Conservation (phyloP, 352 stramenopile genomes). For the Phytophthora tubulina region DNA sequence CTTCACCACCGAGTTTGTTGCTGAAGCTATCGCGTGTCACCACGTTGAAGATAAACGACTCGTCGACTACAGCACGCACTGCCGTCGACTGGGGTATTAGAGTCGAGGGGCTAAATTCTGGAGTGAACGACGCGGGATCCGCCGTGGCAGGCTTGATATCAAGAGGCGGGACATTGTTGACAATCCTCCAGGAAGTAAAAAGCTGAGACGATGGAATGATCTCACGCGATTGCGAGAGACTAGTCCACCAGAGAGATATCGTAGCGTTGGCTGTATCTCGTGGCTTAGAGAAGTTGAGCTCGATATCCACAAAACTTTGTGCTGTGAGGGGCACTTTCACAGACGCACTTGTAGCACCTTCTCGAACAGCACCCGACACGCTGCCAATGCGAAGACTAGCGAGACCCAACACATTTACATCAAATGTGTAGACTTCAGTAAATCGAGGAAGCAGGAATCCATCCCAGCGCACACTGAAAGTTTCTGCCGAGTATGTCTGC, state of each 20-base stretch:
- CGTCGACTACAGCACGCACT: slow-evolving; percentile 27
- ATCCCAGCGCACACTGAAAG: slow-evolving; percentile 69
- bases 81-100: neutral
- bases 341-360: slow-evolving; percentile 10
- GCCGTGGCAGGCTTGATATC: slow-evolving; percentile 46
- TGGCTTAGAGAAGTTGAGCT: slow-evolving; percentile 67
- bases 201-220: slow-evolving; percentile 53
- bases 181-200: slow-evolving; percentile 65
- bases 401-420: slow-evolving; percentile 46
- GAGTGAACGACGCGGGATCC: slow-evolving; percentile 49
- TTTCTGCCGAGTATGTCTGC: slow-evolving; percentile 47
- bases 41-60: slow-evolving; percentile 46
- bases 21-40: slow-evolving; percentile 51
- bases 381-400: slow-evolving; percentile 43
- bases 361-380: slow-evolving; percentile 15
- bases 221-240: slow-evolving; percentile 55
- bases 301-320: slow-evolving; percentile 51
- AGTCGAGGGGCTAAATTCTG: slow-evolving; percentile 34
- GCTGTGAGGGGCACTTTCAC: slow-evolving; percentile 40
- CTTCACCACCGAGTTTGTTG: slow-evolving; percentile 48
- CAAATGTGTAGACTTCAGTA: slow-evolving; percentile 70
- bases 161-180: slow-evolving; percentile 64
- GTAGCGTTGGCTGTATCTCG: slow-evolving; percentile 38
- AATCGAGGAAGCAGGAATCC: slow-evolving; percentile 60
- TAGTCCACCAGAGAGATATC: slow-evolving; percentile 63